Evolutionary conservation across 345 rosid species (phyloP), one percentile per base, ranked within the genome.

Genomic region (Sapria himalayana): DNA sequence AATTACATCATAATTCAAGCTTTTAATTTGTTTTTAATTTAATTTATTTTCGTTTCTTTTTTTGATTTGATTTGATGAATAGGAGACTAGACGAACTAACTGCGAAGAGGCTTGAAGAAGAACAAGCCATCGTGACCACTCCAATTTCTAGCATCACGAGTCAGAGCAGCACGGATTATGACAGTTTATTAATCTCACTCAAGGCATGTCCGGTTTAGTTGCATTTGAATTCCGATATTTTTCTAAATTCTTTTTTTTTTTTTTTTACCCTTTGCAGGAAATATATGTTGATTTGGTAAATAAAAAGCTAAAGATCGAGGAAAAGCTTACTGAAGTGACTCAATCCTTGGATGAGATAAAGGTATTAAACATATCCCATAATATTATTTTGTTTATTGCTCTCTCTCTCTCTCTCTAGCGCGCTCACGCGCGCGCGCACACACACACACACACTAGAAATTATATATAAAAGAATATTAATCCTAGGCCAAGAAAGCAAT

Each of bases 251-350:
- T 16, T 29, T 12, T 5, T 18, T 46, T 21, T 16, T 46, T 32
- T 29, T 22, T 22, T 56, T 27, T n/a, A 27, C 25, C 7, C 50
- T 21, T 46, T 19, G 40, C 54, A 82, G 94, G 84, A 70, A 42
- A 66, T 58, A 51, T 67, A 69, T 33, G 39, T 37, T 5, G 66
- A 76, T 32, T 52, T 82, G 58, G 38, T 60, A 54, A 74, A 62
- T 15, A 76, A 46, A 72, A 82, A 74, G 59, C 43, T 62, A 36
- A 55, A 57, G 34, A 46, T 72, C 33, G 84, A 78, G 58, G 69
- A 61, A 48, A 73, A 69, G 57, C 59, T 86, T n/a, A 29, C 25
- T 56, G 62, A 57, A 32, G 46, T 80, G 55, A 60, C 73, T 27
- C 53, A 60, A 19, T 60, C 63, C 41, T 42, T 80, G 27, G 43